Percentiles rank a stretch among this genome's conserved stretches.
Evolutionary conservation across 139 green algal species (phyloP).

Genomic region (Chlorella sp.): DNA sequence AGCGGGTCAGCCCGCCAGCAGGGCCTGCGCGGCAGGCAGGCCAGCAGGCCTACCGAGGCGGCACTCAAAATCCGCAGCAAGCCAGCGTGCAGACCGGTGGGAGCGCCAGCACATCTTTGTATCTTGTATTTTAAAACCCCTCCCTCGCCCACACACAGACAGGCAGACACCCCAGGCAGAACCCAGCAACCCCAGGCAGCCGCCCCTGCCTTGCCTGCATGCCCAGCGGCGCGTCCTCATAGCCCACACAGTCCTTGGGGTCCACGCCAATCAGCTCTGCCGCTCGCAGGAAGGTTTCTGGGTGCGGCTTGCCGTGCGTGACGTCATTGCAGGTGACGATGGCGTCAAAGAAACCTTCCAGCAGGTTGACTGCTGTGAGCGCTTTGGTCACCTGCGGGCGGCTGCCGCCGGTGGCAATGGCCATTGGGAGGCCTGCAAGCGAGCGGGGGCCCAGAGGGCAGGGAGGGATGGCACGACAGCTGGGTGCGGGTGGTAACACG

Average conservation of each 20-base stretch:
- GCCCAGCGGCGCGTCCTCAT: slow-evolving; percentile 53
- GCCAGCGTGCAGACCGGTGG: too few relatives aligned
- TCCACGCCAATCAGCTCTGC: slow-evolving; percentile 52
- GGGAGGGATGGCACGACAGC: too few relatives aligned
- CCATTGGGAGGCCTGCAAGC: slow-evolving; percentile 48
- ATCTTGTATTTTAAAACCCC: too few relatives aligned
- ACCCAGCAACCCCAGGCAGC: too few relatives aligned
- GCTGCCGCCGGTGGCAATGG: slow-evolving; percentile 51
- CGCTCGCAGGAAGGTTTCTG: slow-evolving; percentile 50
- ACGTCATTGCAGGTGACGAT: slow-evolving; percentile 53
- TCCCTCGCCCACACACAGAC: too few relatives aligned
- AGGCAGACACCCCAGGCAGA: too few relatives aligned
- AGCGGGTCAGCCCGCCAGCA: too few relatives aligned
- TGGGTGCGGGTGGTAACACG: too few relatives aligned
- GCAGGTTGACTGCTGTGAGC: neutral
- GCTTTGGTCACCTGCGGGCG: slow-evolving; percentile 42
- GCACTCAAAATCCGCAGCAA: too few relatives aligned
- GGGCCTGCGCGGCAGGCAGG: too few relatives aligned
- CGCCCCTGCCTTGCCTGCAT: slow-evolving; percentile 25
- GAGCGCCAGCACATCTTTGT: too few relatives aligned
- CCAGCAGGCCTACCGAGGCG: too few relatives aligned
- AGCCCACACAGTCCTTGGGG: slow-evolving; percentile 37
- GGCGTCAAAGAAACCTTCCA: slow-evolving; percentile 40
- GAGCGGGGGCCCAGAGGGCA: neutral
- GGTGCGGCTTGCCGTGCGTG: slow-evolving; percentile 54